Evolutionary conservation across 2,329 filamentous ascomycete genomes (phyloP), one percentile per base, ranked within the genome.

Genomic region (Colletotrichum falcatum): DNA sequence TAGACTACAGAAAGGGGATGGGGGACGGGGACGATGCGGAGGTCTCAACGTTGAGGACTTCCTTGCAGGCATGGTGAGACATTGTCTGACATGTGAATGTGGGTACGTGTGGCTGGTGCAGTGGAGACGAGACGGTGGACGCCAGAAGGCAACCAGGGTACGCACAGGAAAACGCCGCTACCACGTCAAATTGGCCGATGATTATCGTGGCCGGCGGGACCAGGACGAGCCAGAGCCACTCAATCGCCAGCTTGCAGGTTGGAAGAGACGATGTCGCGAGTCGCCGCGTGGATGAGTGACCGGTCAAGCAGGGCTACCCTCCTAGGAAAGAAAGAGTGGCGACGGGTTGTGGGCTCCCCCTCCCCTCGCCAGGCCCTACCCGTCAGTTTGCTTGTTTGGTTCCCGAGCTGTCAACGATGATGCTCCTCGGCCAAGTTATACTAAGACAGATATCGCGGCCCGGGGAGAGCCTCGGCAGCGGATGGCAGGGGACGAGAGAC

Each of bases 31-130:
- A 18, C 8, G 35, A 23, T 44, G 37, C 35, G 44, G 26, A 37
- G 35, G 20, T 67, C 67, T 61, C 65, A 67, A 67, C 58, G 64
- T 67, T 62, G 64, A 67, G 67, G 33, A 51, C 16, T 46, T 44
- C 56, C 46, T 61, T 53, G 64, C 56, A 61, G 54, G 46, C 30
- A 28, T 42, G 11, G 53, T 60, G 61, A 65, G 54, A 65, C 61
- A 65, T 59, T 49, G 64, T 61, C 58, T 70, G 53, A 59, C 67
- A 70, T 70, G 67, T 70, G 67, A 70, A 70, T 62, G 48, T 70
- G 67, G 64, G 64, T 11, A 67, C 26, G 48, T 65, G 54, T 62
- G 67, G 63, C 63, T 62, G 44, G 51, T 66, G 67, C 35, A 16
- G 28, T 58, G 26, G 30, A 54, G 51, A 20, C 30, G 8, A n/a